Evolutionary conservation across 2,329 filamentous ascomycete genomes (phyloP).

Genomic region (Aspergillus sp.): DNA sequence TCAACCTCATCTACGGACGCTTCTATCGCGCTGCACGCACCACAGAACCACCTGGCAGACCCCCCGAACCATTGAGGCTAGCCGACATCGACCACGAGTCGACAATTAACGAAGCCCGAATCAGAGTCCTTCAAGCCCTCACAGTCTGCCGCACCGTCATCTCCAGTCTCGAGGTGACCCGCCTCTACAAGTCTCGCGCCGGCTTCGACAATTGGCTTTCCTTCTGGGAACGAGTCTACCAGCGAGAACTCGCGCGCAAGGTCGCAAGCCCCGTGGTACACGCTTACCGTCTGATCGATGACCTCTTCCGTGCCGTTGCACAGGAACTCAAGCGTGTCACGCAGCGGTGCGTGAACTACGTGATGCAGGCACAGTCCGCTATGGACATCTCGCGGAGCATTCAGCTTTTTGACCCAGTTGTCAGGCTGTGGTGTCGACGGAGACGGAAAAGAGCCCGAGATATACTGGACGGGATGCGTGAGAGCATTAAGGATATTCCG

Average conservation of each 20-base stretch:
- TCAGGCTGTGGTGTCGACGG: conserved; percentile 13
- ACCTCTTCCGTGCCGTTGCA: conserved; percentile 19
- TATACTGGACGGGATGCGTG: conserved; percentile 18
- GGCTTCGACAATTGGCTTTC: conserved; percentile 21
- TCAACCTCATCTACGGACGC: too few relatives aligned
- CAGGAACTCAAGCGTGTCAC: conserved; percentile 19
- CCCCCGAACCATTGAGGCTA: too few relatives aligned
- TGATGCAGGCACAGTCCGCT: conserved; percentile 13
- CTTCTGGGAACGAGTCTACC: conserved; percentile 25
- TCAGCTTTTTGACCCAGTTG: conserved; percentile 20
- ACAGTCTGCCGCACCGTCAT: conserved; percentile 21
- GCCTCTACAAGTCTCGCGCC: conserved; percentile 23
- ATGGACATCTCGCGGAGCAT: conserved; percentile 16
- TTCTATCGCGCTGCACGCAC: too few relatives aligned
- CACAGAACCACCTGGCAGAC: too few relatives aligned
- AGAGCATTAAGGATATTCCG: conserved; percentile 21
- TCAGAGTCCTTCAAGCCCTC: conserved; percentile 18
- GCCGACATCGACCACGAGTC: background rate
- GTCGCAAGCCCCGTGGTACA: conserved; percentile 10
- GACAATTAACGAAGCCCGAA: conserved; percentile 14
- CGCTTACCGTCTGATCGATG: conserved; percentile 16
- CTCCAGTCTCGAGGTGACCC: conserved; percentile 21
- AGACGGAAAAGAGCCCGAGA: conserved; percentile 16
- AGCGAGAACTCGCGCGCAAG: conserved; percentile 10
- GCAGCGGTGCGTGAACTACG: conserved; percentile 11